phyloP scores from a whole-genome alignment of 345 rosid genomes.

The Eucalyptus cloeziana region DNA sequence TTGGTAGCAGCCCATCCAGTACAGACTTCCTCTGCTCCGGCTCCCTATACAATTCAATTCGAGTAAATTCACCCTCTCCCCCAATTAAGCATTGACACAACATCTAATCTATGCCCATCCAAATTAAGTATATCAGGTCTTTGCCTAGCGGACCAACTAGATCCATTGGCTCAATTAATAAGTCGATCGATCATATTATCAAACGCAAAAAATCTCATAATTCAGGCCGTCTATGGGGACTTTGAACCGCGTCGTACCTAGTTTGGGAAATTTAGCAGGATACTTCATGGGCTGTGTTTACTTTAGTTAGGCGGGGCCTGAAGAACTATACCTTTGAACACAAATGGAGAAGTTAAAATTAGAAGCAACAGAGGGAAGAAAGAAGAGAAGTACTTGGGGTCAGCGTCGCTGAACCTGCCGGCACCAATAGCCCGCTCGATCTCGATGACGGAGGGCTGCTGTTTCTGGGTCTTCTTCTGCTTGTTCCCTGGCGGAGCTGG shows the following conservation, averaged over 20 bases:
- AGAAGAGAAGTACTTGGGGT: constrained; percentile 17
- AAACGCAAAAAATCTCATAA: not conserved
- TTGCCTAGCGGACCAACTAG: not conserved
- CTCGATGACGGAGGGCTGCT: constrained; percentile 28
- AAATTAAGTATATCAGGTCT: not conserved
- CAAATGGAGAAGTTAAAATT: not conserved
- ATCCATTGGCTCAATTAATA: not conserved
- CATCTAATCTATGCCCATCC: not conserved
- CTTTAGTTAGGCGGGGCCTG: not conserved
- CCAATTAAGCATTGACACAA: not conserved
- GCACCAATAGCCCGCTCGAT: constrained; percentile 81
- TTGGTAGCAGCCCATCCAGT: constrained; percentile 35
- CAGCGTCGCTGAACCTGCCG: constrained; percentile 64
- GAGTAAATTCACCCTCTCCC: not conserved
- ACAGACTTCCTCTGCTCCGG: constrained; percentile 24
- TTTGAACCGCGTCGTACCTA: not conserved
- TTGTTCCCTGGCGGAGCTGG: not conserved
- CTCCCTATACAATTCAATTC: constrained; percentile 12
- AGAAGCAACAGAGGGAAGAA: not conserved
- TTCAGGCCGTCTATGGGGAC: not conserved
- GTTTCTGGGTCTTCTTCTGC: not conserved
- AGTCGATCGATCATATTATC: not conserved
- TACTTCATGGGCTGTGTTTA: not conserved
- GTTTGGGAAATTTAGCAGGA: not conserved
- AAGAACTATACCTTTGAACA: not conserved